phyloP scores from a whole-genome alignment of 257 asterid genomes.

The Plectranthus barbatus region DNA sequence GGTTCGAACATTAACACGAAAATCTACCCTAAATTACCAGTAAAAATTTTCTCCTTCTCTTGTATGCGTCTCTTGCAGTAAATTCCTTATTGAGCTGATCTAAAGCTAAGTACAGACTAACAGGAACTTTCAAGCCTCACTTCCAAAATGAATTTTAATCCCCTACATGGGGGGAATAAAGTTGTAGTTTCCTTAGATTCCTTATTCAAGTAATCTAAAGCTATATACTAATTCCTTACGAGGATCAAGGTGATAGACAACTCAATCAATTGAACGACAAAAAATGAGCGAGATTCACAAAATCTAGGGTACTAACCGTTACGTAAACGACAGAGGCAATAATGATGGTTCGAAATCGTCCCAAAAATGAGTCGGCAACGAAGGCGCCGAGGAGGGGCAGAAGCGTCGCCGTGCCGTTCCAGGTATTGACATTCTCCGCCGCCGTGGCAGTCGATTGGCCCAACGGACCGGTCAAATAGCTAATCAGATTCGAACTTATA shows the following conservation, averaged over 20 bases:
- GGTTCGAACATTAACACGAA: background rate
- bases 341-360: conserved; percentile 28
- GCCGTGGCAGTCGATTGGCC: conserved; percentile 40
- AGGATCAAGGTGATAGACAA: no score
- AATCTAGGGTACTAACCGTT: conserved; percentile 21
- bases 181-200: no score
- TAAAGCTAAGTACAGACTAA: background rate
- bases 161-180: no score
- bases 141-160: no score
- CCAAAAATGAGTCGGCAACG: conserved; percentile 34
- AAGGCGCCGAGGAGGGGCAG: conserved; percentile 34
- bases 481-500: conserved; percentile 29
- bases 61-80: background rate
- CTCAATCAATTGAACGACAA: background rate
- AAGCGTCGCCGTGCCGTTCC: conserved; percentile 27
- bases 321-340: conserved; percentile 24
- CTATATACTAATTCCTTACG: no score
- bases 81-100: background rate
- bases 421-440: conserved; percentile 31
- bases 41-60: no score
- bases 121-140: background rate
- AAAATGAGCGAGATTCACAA: background rate
- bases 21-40: no score
- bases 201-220: no score
- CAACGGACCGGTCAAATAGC: conserved; percentile 32